Evolutionary conservation across 306 rosid species (phyloP).

Genomic region (Aeschynomene evenia): DNA sequence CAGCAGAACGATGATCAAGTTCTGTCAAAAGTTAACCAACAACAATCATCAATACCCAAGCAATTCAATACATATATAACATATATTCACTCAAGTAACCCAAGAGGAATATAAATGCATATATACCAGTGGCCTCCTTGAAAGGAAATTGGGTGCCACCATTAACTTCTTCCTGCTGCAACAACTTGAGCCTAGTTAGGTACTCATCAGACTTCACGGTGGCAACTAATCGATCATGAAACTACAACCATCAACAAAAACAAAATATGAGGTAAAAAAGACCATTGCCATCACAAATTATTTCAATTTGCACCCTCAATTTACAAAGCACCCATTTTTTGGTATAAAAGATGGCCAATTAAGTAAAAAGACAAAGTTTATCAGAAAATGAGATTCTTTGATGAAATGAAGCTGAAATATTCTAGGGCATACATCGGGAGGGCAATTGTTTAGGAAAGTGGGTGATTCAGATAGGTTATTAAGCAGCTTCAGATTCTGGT

Average conservation of each 20-base stretch:
- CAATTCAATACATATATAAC: not conserved
- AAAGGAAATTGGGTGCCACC: constrained; percentile 78
- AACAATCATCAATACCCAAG: constrained; percentile 19
- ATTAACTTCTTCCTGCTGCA: constrained; percentile 47
- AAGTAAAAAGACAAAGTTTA: not conserved
- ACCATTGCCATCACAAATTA: not conserved
- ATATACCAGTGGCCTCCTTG: constrained; percentile 74
- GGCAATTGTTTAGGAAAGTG: constrained; percentile 58
- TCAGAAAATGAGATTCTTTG: not conserved
- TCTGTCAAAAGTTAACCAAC: constrained; percentile 41
- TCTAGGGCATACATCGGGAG: constrained; percentile 61
- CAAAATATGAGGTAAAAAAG: not conserved
- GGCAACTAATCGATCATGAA: constrained; percentile 66
- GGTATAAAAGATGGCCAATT: not conserved
- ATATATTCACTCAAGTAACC: not conserved
- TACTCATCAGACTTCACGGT: constrained; percentile 73
- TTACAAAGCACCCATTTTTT: not conserved
- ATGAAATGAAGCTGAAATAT: not conserved
- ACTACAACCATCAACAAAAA: constrained; percentile 41
- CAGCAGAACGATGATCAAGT: constrained; percentile 67
- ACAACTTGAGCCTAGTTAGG: constrained; percentile 54
- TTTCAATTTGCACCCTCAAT: not conserved
- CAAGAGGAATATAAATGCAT: not conserved
- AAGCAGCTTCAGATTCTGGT: constrained; percentile 71
- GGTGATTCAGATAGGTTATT: constrained; percentile 68